phyloP scores from a whole-genome alignment of 371 early-diverging fungal species.

The Haplosporangium sp. region DNA sequence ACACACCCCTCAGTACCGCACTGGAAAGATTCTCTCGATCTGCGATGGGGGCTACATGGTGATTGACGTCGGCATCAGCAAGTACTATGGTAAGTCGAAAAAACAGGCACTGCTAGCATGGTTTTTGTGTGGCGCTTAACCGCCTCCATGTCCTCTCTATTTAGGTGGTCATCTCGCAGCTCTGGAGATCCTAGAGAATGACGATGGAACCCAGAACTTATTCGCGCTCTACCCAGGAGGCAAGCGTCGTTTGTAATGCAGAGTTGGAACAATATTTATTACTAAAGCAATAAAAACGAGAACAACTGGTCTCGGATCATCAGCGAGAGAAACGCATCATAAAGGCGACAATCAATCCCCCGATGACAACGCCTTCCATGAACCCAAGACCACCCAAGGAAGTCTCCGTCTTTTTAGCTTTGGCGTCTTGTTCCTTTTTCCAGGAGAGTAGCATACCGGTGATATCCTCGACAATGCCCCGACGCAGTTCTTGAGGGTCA shows the following conservation, averaged over 20 bases:
- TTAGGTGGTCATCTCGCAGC: conserved; percentile 25
- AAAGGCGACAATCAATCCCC: conserved; percentile 49
- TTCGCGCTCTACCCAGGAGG: conserved; percentile 28
- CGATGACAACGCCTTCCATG: conserved; percentile 51
- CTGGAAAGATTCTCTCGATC: conserved; percentile 71
- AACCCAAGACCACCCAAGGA: conserved; percentile 36
- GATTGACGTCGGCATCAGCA: conserved; percentile 82
- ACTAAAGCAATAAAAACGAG: not conserved
- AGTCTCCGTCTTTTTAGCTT: conserved; percentile 30
- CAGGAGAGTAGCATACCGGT: conserved; percentile 30
- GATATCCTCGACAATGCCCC: conserved; percentile 42
- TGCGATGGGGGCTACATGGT: conserved; percentile 72
- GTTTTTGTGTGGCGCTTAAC: not conserved
- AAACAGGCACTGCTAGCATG: not conserved
- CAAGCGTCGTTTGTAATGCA: conserved; percentile 10
- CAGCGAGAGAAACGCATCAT: conserved; percentile 49
- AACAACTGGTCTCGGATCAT: not conserved
- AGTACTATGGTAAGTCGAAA: conserved; percentile 65
- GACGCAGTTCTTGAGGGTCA: conserved; percentile 32
- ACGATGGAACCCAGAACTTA: conserved; percentile 35
- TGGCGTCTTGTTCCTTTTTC: conserved; percentile 39
- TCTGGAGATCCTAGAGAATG: conserved; percentile 40
- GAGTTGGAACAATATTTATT: not conserved
- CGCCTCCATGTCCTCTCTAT: no score
- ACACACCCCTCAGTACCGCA: conserved; percentile 75